Evolutionary conservation across 495 filamentous ascomycete genomes (phyloP).

Genomic region (Sabuloglossum arenarium): DNA sequence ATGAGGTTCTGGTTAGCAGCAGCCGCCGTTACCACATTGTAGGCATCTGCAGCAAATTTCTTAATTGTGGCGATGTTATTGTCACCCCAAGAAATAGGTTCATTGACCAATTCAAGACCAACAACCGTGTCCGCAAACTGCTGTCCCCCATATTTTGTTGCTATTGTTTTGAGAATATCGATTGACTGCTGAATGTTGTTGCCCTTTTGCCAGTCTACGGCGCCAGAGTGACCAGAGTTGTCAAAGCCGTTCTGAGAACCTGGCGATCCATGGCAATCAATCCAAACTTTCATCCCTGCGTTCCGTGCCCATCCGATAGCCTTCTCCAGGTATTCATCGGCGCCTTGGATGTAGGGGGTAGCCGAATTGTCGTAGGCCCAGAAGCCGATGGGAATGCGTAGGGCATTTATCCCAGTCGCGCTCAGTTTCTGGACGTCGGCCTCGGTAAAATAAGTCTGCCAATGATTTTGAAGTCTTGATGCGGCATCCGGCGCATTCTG

Average conservation of each 20-base stretch:
- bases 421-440: slow-evolving; percentile 48
- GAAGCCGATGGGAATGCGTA: slow-evolving; percentile 63
- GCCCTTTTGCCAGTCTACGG: slow-evolving; percentile 18
- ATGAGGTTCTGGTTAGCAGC: slow-evolving; percentile 28
- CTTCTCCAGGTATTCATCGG: slow-evolving; percentile 40
- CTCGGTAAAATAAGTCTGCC: slow-evolving; percentile 42
- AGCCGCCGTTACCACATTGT: slow-evolving; percentile 14
- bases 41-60: slow-evolving; percentile 17
- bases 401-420: slow-evolving; percentile 45
- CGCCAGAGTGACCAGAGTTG: slow-evolving; percentile 18
- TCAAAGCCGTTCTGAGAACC: slow-evolving; percentile 24
- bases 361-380: slow-evolving; percentile 41
- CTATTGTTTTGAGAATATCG: slow-evolving; percentile 18
- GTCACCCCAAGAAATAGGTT: slow-evolving; percentile 16
- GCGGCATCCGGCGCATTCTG: slow-evolving; percentile 24
- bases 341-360: slow-evolving; percentile 56
- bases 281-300: slow-evolving; percentile 41
- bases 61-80: slow-evolving; percentile 17
- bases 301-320: slow-evolving; percentile 47
- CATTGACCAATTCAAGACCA: slow-evolving; percentile 22
- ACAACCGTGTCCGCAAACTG: slow-evolving; percentile 23
- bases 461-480: slow-evolving; percentile 33
- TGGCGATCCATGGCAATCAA: slow-evolving; percentile 43
- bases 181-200: slow-evolving; percentile 18
- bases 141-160: slow-evolving; percentile 19